These are phyloP conservation scores for Dipodascopsis uninucleata DNA, from an alignment of 805 yeast species.

Conservation along the genomic window DNA sequence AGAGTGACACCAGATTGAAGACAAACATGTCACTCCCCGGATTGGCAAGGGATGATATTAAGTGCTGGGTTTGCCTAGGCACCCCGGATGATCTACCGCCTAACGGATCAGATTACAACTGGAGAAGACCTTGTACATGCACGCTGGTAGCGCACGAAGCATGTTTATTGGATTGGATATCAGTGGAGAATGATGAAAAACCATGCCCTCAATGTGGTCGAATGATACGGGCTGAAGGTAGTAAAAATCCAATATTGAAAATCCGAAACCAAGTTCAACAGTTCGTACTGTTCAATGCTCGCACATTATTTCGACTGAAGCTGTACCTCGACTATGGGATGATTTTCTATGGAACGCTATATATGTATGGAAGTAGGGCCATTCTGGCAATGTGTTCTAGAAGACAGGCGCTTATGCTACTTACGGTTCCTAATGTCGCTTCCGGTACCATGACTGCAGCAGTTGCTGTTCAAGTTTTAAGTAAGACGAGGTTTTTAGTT, in stretches of 20 bases:
- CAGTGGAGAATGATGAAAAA: slow-evolving; percentile 7
- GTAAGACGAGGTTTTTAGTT: slow-evolving; percentile 31
- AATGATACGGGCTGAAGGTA: slow-evolving; percentile 6
- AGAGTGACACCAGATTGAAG: too few relatives aligned
- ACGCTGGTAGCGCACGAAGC: slow-evolving; percentile 45
- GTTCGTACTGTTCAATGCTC: slow-evolving; percentile 20
- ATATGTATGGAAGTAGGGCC: slow-evolving; percentile 33
- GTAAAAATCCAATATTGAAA: slow-evolving; percentile 4
- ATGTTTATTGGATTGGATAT: slow-evolving; percentile 44
- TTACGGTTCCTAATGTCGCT: too few relatives aligned
- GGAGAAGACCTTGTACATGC: slow-evolving; percentile 48
- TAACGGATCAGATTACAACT: slow-evolving; percentile 37
- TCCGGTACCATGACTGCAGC: too few relatives aligned
- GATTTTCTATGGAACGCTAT: slow-evolving; percentile 30
- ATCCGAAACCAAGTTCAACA: slow-evolving; percentile 11
- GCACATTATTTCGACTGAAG: slow-evolving; percentile 2
- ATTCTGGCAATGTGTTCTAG: slow-evolving; percentile 33
- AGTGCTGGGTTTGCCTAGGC: slow-evolving; percentile 40
- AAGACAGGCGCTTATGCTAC: slow-evolving; percentile 29
- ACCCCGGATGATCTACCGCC: slow-evolving; percentile 37
- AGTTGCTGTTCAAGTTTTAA: too few relatives aligned
- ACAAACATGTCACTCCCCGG: too few relatives aligned
- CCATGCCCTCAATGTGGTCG: slow-evolving; percentile 24
- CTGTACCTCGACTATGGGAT: slow-evolving; percentile 15
- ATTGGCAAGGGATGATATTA: too few relatives aligned